Percentiles rank a stretch among this genome's conserved stretches.
phyloP scores from a whole-genome alignment of 139 green algal genomes.

The Limnomonas spitsbergensis region DNA sequence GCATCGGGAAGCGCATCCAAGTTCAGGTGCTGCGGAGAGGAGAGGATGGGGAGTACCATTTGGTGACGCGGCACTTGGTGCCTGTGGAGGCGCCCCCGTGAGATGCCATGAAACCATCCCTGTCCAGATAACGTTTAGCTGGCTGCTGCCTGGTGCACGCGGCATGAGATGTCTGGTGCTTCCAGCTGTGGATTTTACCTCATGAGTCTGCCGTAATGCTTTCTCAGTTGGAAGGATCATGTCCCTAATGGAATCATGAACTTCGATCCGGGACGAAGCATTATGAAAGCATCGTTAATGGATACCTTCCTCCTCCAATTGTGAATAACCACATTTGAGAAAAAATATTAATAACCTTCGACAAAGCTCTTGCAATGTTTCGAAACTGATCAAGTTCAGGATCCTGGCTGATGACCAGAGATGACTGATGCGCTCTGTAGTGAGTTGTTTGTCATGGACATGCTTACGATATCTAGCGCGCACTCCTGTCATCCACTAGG shows the following conservation, averaged over 20 bases:
- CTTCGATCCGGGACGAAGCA: neutral
- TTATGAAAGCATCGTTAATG: no score
- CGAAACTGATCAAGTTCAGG: no score
- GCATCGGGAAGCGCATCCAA: neutral
- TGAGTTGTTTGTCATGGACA: no score
- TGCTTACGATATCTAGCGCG: neutral
- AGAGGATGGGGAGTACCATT: neutral
- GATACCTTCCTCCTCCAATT: no score
- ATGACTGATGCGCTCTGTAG: no score
- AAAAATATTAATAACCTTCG: no score
- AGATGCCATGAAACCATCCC: neutral
- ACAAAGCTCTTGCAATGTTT: no score
- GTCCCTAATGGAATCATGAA: neutral
- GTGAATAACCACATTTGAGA: no score
- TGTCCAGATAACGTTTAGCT: neutral
- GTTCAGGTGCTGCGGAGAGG: neutral
- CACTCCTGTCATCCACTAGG: neutral
- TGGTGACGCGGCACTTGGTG: neutral
- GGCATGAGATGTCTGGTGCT: neutral
- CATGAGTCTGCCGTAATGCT: no score
- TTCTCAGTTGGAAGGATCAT: no score
- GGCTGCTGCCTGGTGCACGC: neutral
- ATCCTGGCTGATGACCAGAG: no score
- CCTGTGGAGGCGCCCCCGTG: conserved; percentile 1
- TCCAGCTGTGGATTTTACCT: neutral